Evolutionary conservation across 352 stramenopile species (phyloP), one percentile per base, ranked within the genome.

Genomic region (Globisporangium cystogenes): DNA sequence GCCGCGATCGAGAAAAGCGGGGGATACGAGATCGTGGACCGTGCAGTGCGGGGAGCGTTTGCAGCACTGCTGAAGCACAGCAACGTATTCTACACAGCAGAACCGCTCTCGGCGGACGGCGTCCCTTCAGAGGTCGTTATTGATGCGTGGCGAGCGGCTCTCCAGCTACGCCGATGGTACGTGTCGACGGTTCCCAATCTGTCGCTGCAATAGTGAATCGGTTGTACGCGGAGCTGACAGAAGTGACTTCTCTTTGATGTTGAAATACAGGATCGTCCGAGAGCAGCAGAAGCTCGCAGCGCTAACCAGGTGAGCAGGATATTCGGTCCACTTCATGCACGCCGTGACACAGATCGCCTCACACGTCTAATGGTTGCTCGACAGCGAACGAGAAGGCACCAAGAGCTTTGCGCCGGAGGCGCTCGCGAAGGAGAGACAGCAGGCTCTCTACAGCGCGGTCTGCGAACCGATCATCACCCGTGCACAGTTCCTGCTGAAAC

Each of bases 281-380:
- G 85, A 95, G 51, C 85, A 95, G 42, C 85, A 95, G 49, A 95
- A 93, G 42, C 53, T 91, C 20, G 85, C 85, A 41, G 77, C 74
- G 54, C 55, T 62, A 24, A 70, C 67, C 24, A 86, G 74, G 78
- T 89, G 72, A 40, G 35, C 29, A 27, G 1, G 11, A 12, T 18
- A 4, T 8, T 16, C 31, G 15, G 23, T 15, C 4, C 0, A 35
- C 18, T 20, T 23, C 1, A 39, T 23, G 37, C 37, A 24, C 24
- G 8, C 4, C 5, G 15, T 4, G 20, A 10, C 27, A 33, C 1
- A 10, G 4, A 15, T 43, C 14, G 21, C 39, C 41, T 39, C 26
- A 44, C 21, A 10, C 37, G 1, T 51, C 18, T 45, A 18, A 29
- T 42, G 35, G n/a, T 18, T 46, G n/a, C 18, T 42, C 35, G 33